Conservation (phyloP, 2,329 filamentous ascomycete genomes). For the Hypoxylon sp. region DNA sequence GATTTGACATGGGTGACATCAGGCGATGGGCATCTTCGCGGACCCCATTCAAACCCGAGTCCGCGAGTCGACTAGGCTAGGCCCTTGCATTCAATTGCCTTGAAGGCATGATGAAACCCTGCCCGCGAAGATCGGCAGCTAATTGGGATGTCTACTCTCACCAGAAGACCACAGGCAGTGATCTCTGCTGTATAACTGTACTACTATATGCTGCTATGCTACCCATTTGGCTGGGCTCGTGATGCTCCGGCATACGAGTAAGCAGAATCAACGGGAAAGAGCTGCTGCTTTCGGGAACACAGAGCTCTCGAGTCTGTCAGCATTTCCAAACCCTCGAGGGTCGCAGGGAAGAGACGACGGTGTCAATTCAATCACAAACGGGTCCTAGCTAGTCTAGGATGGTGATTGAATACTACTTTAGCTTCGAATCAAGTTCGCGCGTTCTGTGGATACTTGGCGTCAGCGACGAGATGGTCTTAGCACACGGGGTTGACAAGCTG, state of each 20-base stretch:
- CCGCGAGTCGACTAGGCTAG: constrained; percentile 17
- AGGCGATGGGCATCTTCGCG: neutral
- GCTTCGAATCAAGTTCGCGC: constrained; percentile 18
- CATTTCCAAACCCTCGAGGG: neutral
- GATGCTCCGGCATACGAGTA: neutral
- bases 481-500: constrained; percentile 22
- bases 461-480: constrained; percentile 10
- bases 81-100: constrained; percentile 19
- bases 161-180: neutral
- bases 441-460: constrained; percentile 25
- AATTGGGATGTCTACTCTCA: constrained; percentile 13
- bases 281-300: constrained; percentile 1
- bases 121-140: constrained; percentile 7
- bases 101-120: constrained; percentile 24
- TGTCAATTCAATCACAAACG: neutral
- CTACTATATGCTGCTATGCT: constrained; percentile 5
- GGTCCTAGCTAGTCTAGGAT: constrained; percentile 2
- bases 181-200: neutral
- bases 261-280: constrained; percentile 1
- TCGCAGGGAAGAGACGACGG: constrained; percentile 1
- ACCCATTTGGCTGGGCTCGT: constrained; percentile 4
- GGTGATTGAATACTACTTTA: constrained; percentile 20
- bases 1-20: constrained; percentile 1
- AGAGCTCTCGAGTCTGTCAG: constrained; percentile 1
- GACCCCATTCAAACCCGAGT: constrained; percentile 24